Base-by-base conservation (phyloP, 2,329 filamentous ascomycete genomes). In the Penicillium sp. region DNA sequence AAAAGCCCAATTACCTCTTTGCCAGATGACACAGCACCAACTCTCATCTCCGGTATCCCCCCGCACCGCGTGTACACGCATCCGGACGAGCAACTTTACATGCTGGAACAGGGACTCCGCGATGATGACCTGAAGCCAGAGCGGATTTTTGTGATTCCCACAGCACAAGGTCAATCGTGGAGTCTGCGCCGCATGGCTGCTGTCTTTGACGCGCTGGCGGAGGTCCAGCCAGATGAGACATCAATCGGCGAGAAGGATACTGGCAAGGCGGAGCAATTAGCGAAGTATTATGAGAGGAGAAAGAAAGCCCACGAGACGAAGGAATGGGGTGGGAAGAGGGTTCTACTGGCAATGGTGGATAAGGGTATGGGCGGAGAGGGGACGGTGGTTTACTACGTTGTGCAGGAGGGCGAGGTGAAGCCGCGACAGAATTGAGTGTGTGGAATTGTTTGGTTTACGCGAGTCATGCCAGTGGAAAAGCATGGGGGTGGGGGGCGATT, bases 361-460 rank as follows among this genome's bases (percentile, higher is more conserved):
- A 66, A 68, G 51, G 66, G 65, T 2, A 67, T 69, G 61, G 74
- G 73, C 28, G 74, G 74, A 6, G 82, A 85, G 63, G 82, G 81
- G 37, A 85, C 82, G 1, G 74, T 84, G 27, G 80, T 82, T 32
- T 86, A 84, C 64, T 86, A 86, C 62, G 76, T 85, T 54, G 74
- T 84, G 42, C 80, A 83, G 58, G 81, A 84, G 62, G 82, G 81
- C 4, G 74, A 81, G 45, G 80, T 84, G 25, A 85, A 85, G 68
- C 82, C 82, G 10, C 71, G 82, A 54, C 82, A 84, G 66, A 84
- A 85, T 66, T 84, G 56, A 52, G 35, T 23, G 32, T 23, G 3
- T 10, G 27, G 27, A 35, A 38, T 35, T 8, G 4, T 18, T 24
- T 8, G n/a, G 24, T 28, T 25, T 35, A 44, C 33, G 24, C 12